Base-by-base conservation (phyloP, 257 asterid species). In the Solanum medicagineum region DNA sequence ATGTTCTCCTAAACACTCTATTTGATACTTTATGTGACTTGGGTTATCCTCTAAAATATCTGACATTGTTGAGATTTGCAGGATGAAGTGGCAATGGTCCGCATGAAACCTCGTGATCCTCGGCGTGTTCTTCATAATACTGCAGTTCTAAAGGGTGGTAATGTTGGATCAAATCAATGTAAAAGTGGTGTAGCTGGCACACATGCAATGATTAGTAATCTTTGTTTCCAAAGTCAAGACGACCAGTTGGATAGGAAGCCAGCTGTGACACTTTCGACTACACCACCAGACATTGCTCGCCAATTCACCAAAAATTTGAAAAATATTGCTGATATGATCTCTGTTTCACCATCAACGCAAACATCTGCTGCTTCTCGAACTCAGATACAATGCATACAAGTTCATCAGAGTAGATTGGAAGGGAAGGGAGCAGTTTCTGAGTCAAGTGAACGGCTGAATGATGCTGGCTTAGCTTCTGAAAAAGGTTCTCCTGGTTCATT, bases 41-140 rank as follows among this genome's bases (percentile, higher is more conserved):
- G 47, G 54, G 42, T 70, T 89, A 66, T 87, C 42, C 55, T 84
- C 53, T 55, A 24, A 87, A 85, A 63, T 79, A 53, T 79, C 83
- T 79, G 47, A 79, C 40, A 16, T 79, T 79, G 81, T 68, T 81
- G 55, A 77, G 84, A 88, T 83, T 70, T 87, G 86, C 96, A 97
- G 99, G 99, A 92, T 87, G 98, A 92, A 83, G 85, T 92, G 55
- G 97, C 93, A 69, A 92, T 88, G 86, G 89, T 92, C 81, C 95
- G 98, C 55, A 95, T 97, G 98, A 97, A 93, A 89, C 95, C 97
- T 83, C 98, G 98, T 42, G 98, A 97, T 86, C 99, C 99, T 65
- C 98, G 99, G 10, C 98, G 98, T 80, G 85, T 89, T 87, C 94
- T 97, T 83, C 97, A 92, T 80, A 92, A 85, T 85, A 86, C 83